These are phyloP conservation scores for Herpetomonas tarakana DNA, from an alignment of 208 protist genomes.

Conservation along the genomic window DNA sequence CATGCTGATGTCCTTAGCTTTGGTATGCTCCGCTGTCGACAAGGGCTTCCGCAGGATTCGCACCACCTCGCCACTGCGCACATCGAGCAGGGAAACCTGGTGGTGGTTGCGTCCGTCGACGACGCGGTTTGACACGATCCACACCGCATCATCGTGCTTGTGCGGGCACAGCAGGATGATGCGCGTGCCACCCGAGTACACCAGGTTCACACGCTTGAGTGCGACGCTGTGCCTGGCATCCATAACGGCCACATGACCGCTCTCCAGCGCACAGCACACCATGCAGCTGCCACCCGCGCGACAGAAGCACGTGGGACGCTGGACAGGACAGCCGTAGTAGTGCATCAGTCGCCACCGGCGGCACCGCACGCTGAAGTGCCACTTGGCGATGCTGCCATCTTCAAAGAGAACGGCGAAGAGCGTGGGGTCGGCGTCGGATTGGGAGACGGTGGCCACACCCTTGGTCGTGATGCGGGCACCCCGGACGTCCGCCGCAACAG, in stretches of 20 bases:
- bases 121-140: conserved; percentile 67
- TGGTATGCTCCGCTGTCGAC: conserved; percentile 46
- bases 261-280: conserved; percentile 66
- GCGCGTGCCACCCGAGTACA: conserved; percentile 67
- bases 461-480: conserved; percentile 66
- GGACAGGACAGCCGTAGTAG: conserved; percentile 39
- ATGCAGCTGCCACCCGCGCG: conserved; percentile 27
- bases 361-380: conserved; percentile 43
- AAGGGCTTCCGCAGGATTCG: conserved; percentile 65
- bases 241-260: conserved; percentile 62
- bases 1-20: conserved; percentile 64
- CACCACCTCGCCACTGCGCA: conserved; percentile 63
- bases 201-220: conserved; percentile 62
- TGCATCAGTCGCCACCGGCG: conserved; percentile 54
- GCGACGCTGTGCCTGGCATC: conserved; percentile 52
- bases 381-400: conserved; percentile 68
- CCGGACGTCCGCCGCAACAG: conserved; percentile 58
- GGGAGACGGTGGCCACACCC: conserved; percentile 52
- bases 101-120: conserved; percentile 54
- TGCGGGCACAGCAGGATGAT: conserved; percentile 68
- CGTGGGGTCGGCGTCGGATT: conserved; percentile 45
- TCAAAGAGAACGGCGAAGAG: conserved; percentile 74
- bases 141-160: conserved; percentile 60
- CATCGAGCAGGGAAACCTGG: conserved; percentile 78
- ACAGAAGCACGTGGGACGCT: conserved; percentile 42